Conservation (phyloP, 768 basidiomycete species). For the Leccinellum luteum region DNA sequence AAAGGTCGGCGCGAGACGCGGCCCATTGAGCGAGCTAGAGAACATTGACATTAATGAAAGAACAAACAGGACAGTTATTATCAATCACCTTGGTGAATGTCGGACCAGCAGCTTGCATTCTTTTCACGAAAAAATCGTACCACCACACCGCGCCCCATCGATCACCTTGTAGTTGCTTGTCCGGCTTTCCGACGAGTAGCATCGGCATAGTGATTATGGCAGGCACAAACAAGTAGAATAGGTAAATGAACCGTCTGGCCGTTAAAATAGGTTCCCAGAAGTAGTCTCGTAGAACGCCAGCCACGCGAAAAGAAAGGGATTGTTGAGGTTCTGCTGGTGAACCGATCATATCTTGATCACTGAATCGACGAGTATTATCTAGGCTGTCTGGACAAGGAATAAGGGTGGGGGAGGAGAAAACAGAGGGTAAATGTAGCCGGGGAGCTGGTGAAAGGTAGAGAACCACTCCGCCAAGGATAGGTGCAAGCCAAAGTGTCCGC, state of each 20-base stretch:
- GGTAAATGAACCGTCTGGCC: conserved; percentile 75
- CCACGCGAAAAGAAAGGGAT: conserved; percentile 44
- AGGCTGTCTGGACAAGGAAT: conserved; percentile 40
- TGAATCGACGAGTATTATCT: conserved; percentile 17
- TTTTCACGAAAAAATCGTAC: conserved; percentile 84
- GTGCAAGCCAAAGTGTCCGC: conserved; percentile 49
- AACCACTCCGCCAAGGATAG: conserved; percentile 53
- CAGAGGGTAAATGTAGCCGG: conserved; percentile 40
- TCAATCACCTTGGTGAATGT: conserved; percentile 88
- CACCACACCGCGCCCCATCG: conserved; percentile 96
- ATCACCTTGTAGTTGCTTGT: conserved; percentile 61
- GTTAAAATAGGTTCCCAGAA: conserved; percentile 88
- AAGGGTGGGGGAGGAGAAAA: conserved; percentile 50
- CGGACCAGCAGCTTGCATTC: conserved; percentile 94
- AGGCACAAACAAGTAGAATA: conserved; percentile 82
- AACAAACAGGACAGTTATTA: background rate
- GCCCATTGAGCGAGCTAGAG: conserved; percentile 95
- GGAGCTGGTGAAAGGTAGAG: conserved; percentile 47
- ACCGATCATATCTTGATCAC: conserved; percentile 41
- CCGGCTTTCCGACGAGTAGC: conserved; percentile 65
- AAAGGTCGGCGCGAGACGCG: conserved; percentile 90
- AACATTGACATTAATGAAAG: conserved; percentile 7
- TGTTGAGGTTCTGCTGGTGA: conserved; percentile 67
- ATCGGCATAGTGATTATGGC: conserved; percentile 84
- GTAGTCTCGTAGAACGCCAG: conserved; percentile 47